Conservation (phyloP, 1,284 basidiomycete genomes). For the Kwoniella shivajii region DNA sequence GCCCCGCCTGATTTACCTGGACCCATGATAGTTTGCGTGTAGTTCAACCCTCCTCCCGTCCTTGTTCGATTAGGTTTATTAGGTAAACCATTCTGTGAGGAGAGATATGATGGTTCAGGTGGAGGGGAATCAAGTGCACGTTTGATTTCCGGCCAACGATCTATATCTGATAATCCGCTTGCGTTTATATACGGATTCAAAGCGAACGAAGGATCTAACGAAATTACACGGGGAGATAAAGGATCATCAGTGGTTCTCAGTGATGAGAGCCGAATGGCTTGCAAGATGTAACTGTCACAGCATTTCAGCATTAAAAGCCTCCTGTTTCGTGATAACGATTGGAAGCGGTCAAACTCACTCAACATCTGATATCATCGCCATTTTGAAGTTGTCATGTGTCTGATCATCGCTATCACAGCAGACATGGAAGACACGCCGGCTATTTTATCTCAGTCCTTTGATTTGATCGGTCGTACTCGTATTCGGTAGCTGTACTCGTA, state of each 20-base stretch:
- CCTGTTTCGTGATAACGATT: not conserved
- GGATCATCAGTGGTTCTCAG: constrained; percentile 84
- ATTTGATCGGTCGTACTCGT: too few species aligned
- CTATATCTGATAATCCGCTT: constrained; percentile 71
- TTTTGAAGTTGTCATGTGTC: constrained; percentile 19
- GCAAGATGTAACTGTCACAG: constrained; percentile 72
- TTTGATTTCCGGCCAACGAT: constrained; percentile 80
- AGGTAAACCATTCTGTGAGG: not conserved
- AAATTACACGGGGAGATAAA: constrained; percentile 75
- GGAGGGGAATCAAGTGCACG: constrained; percentile 55
- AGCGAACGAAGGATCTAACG: constrained; percentile 64
- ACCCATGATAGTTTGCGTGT: constrained; percentile 84
- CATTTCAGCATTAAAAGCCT: not conserved
- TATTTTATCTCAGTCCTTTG: too few species aligned
- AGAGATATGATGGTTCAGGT: constrained; percentile 58
- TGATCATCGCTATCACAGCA: not conserved
- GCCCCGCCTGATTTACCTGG: constrained; percentile 62
- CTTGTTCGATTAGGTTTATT: not conserved
- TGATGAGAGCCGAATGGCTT: constrained; percentile 79
- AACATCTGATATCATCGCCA: constrained; percentile 52
- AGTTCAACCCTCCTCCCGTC: constrained; percentile 62
- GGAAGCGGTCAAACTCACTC: constrained; percentile 39
- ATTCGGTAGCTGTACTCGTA: too few species aligned
- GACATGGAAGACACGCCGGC: too few species aligned
- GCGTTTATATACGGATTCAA: constrained; percentile 79